phyloP scores from a whole-genome alignment of 441 rosid species.

The Erysimum cheiri region DNA sequence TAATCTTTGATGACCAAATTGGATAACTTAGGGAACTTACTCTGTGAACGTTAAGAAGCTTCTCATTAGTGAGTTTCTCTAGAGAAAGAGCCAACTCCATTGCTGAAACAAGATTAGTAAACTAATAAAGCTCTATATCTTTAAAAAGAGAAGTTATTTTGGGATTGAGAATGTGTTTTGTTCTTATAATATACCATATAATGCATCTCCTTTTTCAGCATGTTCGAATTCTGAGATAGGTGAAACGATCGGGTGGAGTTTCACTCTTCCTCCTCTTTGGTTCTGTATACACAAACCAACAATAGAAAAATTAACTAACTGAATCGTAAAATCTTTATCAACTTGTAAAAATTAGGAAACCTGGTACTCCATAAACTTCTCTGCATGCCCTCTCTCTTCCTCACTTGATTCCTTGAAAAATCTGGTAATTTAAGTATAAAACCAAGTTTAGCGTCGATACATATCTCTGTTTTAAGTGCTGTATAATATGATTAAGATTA shows the following conservation, averaged over 20 bases:
- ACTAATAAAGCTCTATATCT: neutral
- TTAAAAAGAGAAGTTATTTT: neutral
- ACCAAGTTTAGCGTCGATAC: neutral
- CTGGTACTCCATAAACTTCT: conserved; percentile 93
- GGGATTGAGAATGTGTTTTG: neutral
- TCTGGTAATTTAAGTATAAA: conserved; percentile 43
- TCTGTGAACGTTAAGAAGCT: conserved; percentile 64
- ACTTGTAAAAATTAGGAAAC: conserved; percentile 38
- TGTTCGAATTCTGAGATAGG: conserved; percentile 88
- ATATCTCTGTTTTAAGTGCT: neutral
- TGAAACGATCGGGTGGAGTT: conserved; percentile 65
- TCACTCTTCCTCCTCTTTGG: conserved; percentile 87
- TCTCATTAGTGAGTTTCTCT: conserved; percentile 81
- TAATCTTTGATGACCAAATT: neutral
- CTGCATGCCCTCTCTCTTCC: conserved; percentile 96
- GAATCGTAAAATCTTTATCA: neutral
- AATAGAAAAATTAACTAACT: neutral
- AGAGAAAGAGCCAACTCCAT: conserved; percentile 79
- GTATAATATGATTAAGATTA: neutral
- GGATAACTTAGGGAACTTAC: conserved; percentile 45
- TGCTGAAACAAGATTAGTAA: conserved; percentile 50
- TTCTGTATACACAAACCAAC: conserved; percentile 49
- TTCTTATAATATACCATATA: conserved; percentile 63
- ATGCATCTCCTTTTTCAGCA: conserved; percentile 93
- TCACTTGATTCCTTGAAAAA: conserved; percentile 96